phyloP scores from a whole-genome alignment of 495 filamentous ascomycete genomes.

The Copromyces sp. region DNA sequence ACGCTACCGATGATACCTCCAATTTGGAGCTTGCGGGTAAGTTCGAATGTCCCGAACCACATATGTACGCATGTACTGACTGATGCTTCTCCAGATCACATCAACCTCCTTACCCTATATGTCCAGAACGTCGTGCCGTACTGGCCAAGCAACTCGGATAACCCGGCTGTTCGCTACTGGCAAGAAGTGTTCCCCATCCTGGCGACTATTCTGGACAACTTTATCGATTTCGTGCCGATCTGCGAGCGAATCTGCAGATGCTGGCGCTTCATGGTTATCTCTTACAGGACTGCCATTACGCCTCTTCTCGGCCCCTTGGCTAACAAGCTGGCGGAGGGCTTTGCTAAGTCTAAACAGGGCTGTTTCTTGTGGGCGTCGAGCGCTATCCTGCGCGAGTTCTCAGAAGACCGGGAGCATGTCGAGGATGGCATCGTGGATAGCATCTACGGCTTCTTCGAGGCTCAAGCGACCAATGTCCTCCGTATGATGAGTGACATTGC shows the following conservation, averaged over 20 bases:
- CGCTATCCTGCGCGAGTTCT: conserved; percentile 90
- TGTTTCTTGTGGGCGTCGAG: conserved; percentile 97
- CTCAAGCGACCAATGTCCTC: conserved; percentile 79
- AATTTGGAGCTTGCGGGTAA: conserved; percentile 76
- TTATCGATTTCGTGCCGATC: conserved; percentile 73
- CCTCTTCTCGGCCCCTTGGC: conserved; percentile 79
- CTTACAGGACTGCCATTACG: conserved; percentile 80
- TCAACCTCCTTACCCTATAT: conserved; percentile 87
- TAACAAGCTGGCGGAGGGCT: conserved; percentile 74
- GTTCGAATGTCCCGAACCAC: conserved; percentile 12
- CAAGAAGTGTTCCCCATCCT: conserved; percentile 83
- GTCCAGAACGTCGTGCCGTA: conserved; percentile 70
- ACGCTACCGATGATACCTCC: conserved; percentile 66
- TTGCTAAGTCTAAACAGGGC: conserved; percentile 77
- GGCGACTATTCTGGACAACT: conserved; percentile 72
- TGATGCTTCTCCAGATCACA: conserved; percentile 49
- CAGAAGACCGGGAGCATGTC: conserved; percentile 76
- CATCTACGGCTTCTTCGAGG: conserved; percentile 90
- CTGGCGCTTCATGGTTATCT: conserved; percentile 93
- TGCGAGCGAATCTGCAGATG: conserved; percentile 88
- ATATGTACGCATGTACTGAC: conserved; percentile 15
- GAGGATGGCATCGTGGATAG: conserved; percentile 70
- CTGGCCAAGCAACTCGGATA: conserved; percentile 57
- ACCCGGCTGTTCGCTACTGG: conserved; percentile 94
- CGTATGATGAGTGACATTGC: conserved; percentile 77